Evolutionary conservation across 768 basidiomycete species (phyloP), one percentile per base, ranked within the genome.

Genomic region (Boletellus sp.): DNA sequence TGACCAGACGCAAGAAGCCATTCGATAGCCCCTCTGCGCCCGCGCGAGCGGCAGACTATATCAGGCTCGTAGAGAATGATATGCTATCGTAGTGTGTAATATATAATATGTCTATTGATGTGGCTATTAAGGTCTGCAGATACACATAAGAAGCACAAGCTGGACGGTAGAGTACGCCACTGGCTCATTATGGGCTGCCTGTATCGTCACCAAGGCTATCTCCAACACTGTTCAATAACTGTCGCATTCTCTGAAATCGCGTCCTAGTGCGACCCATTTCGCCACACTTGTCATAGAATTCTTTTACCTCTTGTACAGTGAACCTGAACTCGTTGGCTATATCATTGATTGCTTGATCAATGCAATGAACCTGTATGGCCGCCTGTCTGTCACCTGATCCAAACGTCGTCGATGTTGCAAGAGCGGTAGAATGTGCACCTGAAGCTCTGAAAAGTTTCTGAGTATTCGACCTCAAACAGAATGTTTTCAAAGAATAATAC

Each of bases 11-110:
- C 55, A 79, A 84, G 36, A 90, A 88, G 61, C 81, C 82, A 3
- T 87, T 83, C 58, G 83, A 85, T 45, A 89, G 87, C 54, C 90
- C 90, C 22, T 81, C 87, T 19, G 90, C 90, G 9, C 90, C 90
- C 4, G 72, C 68, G n/a, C 77, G 90, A 55, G 83, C 77, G 22
- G 83, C 81, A 24, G 81, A 87, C 56, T 78, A 85, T 61, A 84
- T 83, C 53, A 67, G 83, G 20, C 67, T 87, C 40, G 77, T 78
- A 6, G 89, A 90, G 47, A 77, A 81, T 38, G 85, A 88, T 54
- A 57, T 74, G n/a, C n/a, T n/a, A n/a, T n/a, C n/a, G 35, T 67
- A 66, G 50, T 31, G 17, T 28, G 34, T 38, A 45, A 17, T 32
- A 20, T 34, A 41, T 31, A 22, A 36, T 42, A 33, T 31, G 8